phyloP scores from a whole-genome alignment of 2,329 filamentous ascomycete genomes.

The Raffaelea arxii region DNA sequence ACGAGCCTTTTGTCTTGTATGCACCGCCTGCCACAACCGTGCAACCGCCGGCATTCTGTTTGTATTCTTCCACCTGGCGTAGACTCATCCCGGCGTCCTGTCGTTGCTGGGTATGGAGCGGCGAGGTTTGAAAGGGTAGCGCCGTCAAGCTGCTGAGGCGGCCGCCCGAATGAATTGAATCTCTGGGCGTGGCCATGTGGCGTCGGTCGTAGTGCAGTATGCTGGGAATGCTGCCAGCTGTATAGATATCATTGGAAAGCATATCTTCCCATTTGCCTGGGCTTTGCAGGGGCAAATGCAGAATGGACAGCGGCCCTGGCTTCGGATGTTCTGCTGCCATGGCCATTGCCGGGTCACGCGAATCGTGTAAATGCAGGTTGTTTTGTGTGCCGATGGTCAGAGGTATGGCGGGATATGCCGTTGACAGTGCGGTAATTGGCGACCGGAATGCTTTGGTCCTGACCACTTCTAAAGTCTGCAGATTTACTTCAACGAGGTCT shows the following conservation, averaged over 20 bases:
- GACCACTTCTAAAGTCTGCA: slow-evolving; percentile 60
- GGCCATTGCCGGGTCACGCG: neutral
- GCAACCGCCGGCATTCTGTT: slow-evolving; percentile 41
- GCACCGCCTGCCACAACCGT: slow-evolving; percentile 77
- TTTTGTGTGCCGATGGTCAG: slow-evolving; percentile 76
- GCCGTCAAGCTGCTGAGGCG: slow-evolving; percentile 64
- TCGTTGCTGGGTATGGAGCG: slow-evolving; percentile 49
- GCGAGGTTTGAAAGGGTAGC: slow-evolving; percentile 58
- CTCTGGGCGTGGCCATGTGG: slow-evolving; percentile 67
- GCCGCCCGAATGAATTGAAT: slow-evolving; percentile 76
- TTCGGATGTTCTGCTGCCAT: slow-evolving; percentile 62
- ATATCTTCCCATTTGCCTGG: slow-evolving; percentile 32
- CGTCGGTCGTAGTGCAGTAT: slow-evolving; percentile 85
- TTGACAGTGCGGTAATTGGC: slow-evolving; percentile 74
- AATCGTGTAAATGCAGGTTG: slow-evolving; percentile 73
- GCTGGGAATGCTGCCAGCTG: slow-evolving; percentile 80
- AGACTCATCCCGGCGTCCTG: slow-evolving; percentile 44
- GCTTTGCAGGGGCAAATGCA: slow-evolving; percentile 58
- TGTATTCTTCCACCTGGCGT: slow-evolving; percentile 43
- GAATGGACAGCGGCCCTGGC: slow-evolving; percentile 71
- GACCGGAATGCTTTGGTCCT: slow-evolving; percentile 66
- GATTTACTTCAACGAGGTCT: slow-evolving; percentile 72
- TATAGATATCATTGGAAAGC: slow-evolving; percentile 71
- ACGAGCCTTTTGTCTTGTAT: slow-evolving; percentile 82
- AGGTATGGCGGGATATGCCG: slow-evolving; percentile 54